These are phyloP conservation scores for Porpolomopsis calyptriformis DNA, from an alignment of 768 basidiomycete species.

Conservation along the genomic window DNA sequence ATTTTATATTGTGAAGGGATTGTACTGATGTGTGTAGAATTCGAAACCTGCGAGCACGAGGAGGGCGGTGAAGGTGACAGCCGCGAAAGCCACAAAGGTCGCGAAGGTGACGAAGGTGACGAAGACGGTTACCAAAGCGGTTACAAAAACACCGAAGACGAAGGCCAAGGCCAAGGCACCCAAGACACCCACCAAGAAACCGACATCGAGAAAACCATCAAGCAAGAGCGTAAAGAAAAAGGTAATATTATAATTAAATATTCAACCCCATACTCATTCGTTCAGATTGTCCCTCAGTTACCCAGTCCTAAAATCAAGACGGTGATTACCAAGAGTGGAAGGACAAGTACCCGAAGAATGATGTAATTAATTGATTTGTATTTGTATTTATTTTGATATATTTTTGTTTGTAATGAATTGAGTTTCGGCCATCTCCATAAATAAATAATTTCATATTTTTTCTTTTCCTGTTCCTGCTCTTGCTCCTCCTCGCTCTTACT, in stretches of 20 bases:
- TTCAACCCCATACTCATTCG: too few relatives aligned
- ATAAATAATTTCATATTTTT: constrained; percentile 8
- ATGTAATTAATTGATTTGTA: too few relatives aligned
- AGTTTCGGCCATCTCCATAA: constrained; percentile 5
- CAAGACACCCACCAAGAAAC: constrained; percentile 25
- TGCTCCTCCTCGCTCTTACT: constrained; percentile 15
- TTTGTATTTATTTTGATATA: neutral
- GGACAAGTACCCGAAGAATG: too few relatives aligned
- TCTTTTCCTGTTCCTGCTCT: constrained; percentile 18
- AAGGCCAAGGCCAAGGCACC: constrained; percentile 31
- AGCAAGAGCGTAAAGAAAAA: too few relatives aligned
- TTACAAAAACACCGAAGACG: constrained; percentile 30
- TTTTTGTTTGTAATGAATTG: neutral
- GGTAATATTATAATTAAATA: too few relatives aligned
- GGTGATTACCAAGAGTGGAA: too few relatives aligned
- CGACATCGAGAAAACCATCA: too few relatives aligned
- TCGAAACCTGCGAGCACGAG: constrained; percentile 29
- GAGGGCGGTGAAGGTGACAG: constrained; percentile 20
- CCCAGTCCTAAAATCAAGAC: too few relatives aligned
- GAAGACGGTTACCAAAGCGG: constrained; percentile 26
- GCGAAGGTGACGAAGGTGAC: constrained; percentile 25
- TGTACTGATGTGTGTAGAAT: constrained; percentile 8
- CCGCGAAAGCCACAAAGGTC: constrained; percentile 44
- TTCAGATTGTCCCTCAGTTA: too few relatives aligned
- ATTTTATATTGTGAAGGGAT: constrained; percentile 28